Base-by-base conservation (phyloP, 179 eudicot species). In the Silene coronaria region DNA sequence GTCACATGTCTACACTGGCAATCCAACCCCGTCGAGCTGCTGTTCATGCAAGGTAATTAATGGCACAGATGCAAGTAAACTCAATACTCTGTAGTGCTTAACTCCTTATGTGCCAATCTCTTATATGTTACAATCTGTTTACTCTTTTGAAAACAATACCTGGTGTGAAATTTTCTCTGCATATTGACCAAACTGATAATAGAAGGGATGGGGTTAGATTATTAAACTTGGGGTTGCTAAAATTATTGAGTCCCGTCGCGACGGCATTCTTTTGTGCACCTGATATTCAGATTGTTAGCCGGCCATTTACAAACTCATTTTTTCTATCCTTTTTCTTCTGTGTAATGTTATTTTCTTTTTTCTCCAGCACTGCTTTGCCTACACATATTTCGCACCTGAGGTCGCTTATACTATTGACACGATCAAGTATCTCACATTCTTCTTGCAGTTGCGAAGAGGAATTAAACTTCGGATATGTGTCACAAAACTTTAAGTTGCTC, bases 401-500 rank as follows among this genome's bases (percentile, higher is more conserved):
- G 38, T 82, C 85, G 4, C 85, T 82, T 62, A 42, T 82, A 1
- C 5, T 82, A 26, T 38, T 73, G 71, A 38, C 73, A 58, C 68
- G 7, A 27, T 51, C 85, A 17, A 70, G 30, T 4, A n/a, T 77
- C 19, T 2, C 13, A 24, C 22, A n/a, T 2, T 68, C 80, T 68
- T 58, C 72, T 27, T 73, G 46, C 71, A 64, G 1, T 63, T 71
- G 76, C 76, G 75, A 64, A 26, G 80, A 76, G 34, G 46, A 10
- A 5, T 7, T 83, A 57, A 72, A 79, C 66, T 70, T 80, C 71
- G 22, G 28, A 8, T 1, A 7, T 69, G 23, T 77, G 38, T 17
- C 42, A 42, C 64, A 73, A 14, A 61, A 80, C 14, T 87, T 87
- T 75, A 84, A 76, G 78, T 70, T 90, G 30, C 81, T 90, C 6